Evolutionary conservation across 2,329 filamentous ascomycete species (phyloP), one percentile per base, ranked within the genome.

Genomic region (Diaporthe sp.): DNA sequence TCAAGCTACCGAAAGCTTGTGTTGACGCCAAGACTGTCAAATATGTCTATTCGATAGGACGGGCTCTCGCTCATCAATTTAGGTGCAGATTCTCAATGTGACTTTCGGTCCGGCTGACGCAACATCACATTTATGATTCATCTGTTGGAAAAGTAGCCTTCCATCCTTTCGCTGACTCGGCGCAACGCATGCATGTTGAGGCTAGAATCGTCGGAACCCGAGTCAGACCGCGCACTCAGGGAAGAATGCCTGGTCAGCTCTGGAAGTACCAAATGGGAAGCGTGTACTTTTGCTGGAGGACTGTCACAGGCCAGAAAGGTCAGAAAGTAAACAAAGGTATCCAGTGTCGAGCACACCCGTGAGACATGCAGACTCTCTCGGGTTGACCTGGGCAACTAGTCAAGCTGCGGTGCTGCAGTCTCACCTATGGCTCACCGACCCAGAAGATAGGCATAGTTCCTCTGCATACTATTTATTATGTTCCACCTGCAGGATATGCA

Each of bases 1-100:
- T 55, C 49, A 69, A 55, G 65, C 65, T 55, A 31, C 65, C 65
- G 49, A 69, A 69, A 69, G 65, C 65, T 69, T 69, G 65, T 68
- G 39, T 46, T 34, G 49, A 13, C 19, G 65, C 65, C 65, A 69
- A 46, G 65, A 69, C 34, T 69, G 22, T 55, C 65, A 51, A 17
- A n/a, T 39, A 25, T n/a, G 49, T 25, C 46, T 53, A 25, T 62
- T 69, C n/a, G 31, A 51, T 13, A 22, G 46, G 44, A 39, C 65
- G 15, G 17, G 42, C 25, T 42, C 6, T 19, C 25, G 62, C 19
- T 68, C 44, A 39, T 53, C 31, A 12, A n/a, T 22, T 22, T 22
- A 53, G 15, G n/a, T 55, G 46, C 65, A 69, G 31, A 39, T 68
- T 39, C 4, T 39, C 46, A 53, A 34, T 53, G 46, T 51, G 7